Evolutionary conservation across 768 basidiomycete species (phyloP), one percentile per base, ranked within the genome.

Genomic region (Rhodosporidiobolus sp.): DNA sequence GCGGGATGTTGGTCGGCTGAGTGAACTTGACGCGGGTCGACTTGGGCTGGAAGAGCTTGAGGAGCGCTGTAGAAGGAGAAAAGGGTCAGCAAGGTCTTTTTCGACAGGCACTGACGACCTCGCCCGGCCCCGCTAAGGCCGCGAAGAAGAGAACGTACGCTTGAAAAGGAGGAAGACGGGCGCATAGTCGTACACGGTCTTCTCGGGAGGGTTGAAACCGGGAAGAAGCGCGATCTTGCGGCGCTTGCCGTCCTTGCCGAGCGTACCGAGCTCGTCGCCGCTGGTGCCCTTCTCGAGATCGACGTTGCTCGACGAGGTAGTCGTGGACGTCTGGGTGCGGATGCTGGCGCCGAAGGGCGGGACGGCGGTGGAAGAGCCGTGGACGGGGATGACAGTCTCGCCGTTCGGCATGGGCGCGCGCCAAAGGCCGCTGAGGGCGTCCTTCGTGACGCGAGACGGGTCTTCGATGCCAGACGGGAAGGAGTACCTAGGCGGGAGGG

Each of bases 381-480:
- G 56, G 22, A 57, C 30, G 32, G 73, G 73, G 43, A 75, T 56
- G 10, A 34, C 35, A 26, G 49, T 54, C 1, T 52, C 56, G 10
- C 73, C 73, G 60, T 70, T 63, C 0, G 61, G 60, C 2, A 43
- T 30, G 6, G 73, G 73, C 17, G 52, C 19, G 2, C 73, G 49
- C 73, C 69, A 75, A 28, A 75, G 35, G 8, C 69, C 73, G 34
- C 24, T 55, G 32, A 75, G 32, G 1, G 19, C 30, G 6, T 64
- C 66, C 3, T 52, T 35, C 30, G 3, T n/a, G 14, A 58, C 4
- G 22, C 55, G 56, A 16, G 22, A 20, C 1, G 26, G 19, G 16
- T 69, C 63, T 5, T 75, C 73, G 57, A 67, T 46, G 38, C 58
- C 63, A 11, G 65, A 67, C 2, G 69, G 69, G 63, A 75, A 75